These are phyloP conservation scores for Pelargonium citronellum DNA, from an alignment of 441 rosid genomes.

Conservation along the genomic window DNA sequence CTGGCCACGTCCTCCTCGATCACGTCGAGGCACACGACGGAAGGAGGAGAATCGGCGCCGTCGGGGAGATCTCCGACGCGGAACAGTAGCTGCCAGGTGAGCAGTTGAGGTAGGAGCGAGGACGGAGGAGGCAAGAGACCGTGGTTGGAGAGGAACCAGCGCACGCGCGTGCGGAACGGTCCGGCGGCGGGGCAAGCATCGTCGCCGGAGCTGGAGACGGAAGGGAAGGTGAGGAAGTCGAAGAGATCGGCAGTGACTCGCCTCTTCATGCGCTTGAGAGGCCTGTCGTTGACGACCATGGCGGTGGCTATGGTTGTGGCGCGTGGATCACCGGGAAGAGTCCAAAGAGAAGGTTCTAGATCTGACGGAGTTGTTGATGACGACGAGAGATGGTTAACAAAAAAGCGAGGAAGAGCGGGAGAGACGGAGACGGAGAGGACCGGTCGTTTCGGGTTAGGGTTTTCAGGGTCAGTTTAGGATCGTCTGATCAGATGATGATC, in stretches of 20 bases:
- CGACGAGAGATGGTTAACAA: no score
- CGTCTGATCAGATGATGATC: no score
- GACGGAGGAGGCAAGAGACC: constrained; percentile 46
- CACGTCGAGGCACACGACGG: constrained; percentile 40
- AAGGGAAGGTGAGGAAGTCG: constrained; percentile 51
- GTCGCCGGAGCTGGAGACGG: constrained; percentile 16
- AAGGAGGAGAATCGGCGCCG: constrained; percentile 29
- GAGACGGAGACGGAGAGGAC: no score
- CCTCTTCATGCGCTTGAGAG: constrained; percentile 56
- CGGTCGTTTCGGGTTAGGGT: no score
- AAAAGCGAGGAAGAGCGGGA: no score
- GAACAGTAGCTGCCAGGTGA: constrained; percentile 50
- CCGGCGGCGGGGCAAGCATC: constrained; percentile 21
- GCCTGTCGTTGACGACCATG: constrained; percentile 53
- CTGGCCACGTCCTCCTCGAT: constrained; percentile 70
- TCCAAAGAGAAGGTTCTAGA: no score
- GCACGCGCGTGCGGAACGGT: constrained; percentile 45
- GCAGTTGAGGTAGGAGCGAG: constrained; percentile 44
- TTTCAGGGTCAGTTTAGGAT: no score
- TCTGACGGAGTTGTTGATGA: no score
- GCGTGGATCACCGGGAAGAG: constrained; percentile 16
- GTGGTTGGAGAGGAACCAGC: constrained; percentile 39
- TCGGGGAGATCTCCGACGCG: constrained; percentile 41
- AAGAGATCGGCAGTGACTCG: constrained; percentile 60
- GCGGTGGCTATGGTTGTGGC: constrained; percentile 20